Percentiles rank a stretch among this genome's conserved stretches.
Conservation (phyloP, 208 protist genomes). For the Trypanosoma vivax region DNA sequence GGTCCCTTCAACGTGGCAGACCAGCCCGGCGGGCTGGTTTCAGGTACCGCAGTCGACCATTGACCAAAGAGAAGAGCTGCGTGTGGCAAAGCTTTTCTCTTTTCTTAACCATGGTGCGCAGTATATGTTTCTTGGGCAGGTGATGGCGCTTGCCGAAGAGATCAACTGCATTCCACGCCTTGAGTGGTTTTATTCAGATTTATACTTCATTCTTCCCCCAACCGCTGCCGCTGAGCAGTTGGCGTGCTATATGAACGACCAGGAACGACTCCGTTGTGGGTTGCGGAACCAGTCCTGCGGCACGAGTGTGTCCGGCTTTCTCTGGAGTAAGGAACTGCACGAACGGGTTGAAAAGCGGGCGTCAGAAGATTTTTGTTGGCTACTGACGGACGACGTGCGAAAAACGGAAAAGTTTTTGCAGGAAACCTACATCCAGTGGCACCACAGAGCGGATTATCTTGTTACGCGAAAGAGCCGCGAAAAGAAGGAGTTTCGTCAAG, state of each 20-base stretch:
- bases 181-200: slow-evolving; percentile 82
- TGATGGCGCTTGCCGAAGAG: slow-evolving; percentile 77
- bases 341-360: slow-evolving; percentile 43
- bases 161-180: slow-evolving; percentile 61
- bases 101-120: slow-evolving; percentile 78
- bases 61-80: slow-evolving; percentile 39
- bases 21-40: slow-evolving; percentile 55
- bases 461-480: slow-evolving; percentile 81
- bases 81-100: slow-evolving; percentile 62
- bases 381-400: slow-evolving; percentile 58
- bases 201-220: slow-evolving; percentile 61
- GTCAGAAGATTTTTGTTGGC: slow-evolving; percentile 74
- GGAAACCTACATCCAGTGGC: slow-evolving; percentile 83
- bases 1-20: slow-evolving; percentile 59
- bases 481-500: slow-evolving; percentile 79
- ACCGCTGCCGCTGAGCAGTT: slow-evolving; percentile 57
- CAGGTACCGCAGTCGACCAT: slow-evolving; percentile 40
- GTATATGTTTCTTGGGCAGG: slow-evolving; percentile 73
- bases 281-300: slow-evolving; percentile 67
- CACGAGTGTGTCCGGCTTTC: slow-evolving; percentile 49
- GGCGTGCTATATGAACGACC: slow-evolving; percentile 83
- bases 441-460: slow-evolving; percentile 83
- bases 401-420: slow-evolving; percentile 78
- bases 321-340: slow-evolving; percentile 67
- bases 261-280: slow-evolving; percentile 67